phyloP scores from a whole-genome alignment of 1,284 basidiomycete genomes.

The Entoloma clypeatum region DNA sequence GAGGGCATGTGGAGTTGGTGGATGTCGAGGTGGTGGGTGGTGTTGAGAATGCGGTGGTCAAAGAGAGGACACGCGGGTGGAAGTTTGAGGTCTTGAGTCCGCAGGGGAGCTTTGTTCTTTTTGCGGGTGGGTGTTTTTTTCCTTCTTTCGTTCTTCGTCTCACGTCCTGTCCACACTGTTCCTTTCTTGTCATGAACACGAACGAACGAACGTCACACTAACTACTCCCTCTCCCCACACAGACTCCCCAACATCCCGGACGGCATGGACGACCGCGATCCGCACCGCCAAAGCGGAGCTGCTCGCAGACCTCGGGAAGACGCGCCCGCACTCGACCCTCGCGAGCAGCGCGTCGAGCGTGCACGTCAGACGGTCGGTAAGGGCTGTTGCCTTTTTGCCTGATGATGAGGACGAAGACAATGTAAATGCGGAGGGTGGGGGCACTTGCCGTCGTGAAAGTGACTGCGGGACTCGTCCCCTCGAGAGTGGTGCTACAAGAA shows the following conservation, averaged over 20 bases:
- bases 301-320: slow-evolving; percentile 61
- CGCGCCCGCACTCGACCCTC: slow-evolving; percentile 73
- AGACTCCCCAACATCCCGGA: slow-evolving; percentile 42
- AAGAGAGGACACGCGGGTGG: slow-evolving; percentile 44
- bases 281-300: slow-evolving; percentile 71
- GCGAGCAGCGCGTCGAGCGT: slow-evolving; percentile 71
- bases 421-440: no score
- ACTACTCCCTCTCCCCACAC: background rate
- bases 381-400: slow-evolving; percentile 67
- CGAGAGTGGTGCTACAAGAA: slow-evolving; percentile 16
- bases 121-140: slow-evolving; percentile 49
- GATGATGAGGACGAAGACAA: no score
- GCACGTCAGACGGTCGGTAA: slow-evolving; percentile 66
- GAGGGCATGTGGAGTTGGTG: slow-evolving; percentile 61
- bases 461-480: slow-evolving; percentile 19
- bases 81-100: slow-evolving; percentile 75
- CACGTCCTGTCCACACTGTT: background rate
- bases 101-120: slow-evolving; percentile 72
- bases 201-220: no score
- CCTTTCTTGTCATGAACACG: no score
- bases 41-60: slow-evolving; percentile 48
- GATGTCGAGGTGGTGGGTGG: slow-evolving; percentile 76
- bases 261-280: slow-evolving; percentile 62
- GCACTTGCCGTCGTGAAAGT: slow-evolving; percentile 31
- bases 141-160: background rate